These are phyloP conservation scores for Puccinia horiana DNA, from an alignment of 1,284 basidiomycete genomes.

Conservation along the genomic window DNA sequence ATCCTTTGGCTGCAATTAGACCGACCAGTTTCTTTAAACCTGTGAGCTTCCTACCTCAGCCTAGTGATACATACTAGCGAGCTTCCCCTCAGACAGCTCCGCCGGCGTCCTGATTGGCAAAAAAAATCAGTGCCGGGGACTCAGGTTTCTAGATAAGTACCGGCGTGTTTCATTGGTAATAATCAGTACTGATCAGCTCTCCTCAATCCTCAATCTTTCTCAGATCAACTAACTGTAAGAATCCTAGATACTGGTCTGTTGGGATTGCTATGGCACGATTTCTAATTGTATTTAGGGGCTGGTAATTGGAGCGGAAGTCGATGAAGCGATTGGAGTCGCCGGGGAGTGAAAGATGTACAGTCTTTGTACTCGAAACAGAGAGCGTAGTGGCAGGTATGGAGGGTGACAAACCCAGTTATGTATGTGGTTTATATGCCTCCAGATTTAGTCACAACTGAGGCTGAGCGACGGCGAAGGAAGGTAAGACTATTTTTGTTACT, in stretches of 20 bases:
- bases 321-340: not conserved
- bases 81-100: not conserved
- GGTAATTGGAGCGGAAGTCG: not conserved
- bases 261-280: not conserved
- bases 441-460: not conserved
- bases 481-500: not conserved
- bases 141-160: not conserved
- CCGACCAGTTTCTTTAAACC: not conserved
- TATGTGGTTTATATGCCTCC: not conserved
- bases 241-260: not conserved
- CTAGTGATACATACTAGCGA: not conserved
- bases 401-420: not conserved
- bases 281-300: not conserved
- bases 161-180: slow-evolving; percentile 10
- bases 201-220: not conserved
- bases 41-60: not conserved
- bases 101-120: not conserved
- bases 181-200: not conserved
- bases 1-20: not conserved
- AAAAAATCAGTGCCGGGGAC: not conserved
- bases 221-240: not conserved
- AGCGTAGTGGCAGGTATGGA: not conserved
- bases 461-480: not conserved
- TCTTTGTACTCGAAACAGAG: not conserved
- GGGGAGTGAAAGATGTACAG: not conserved